Conservation (phyloP, 495 filamentous ascomycete species). For the Acidiella bohemica region DNA sequence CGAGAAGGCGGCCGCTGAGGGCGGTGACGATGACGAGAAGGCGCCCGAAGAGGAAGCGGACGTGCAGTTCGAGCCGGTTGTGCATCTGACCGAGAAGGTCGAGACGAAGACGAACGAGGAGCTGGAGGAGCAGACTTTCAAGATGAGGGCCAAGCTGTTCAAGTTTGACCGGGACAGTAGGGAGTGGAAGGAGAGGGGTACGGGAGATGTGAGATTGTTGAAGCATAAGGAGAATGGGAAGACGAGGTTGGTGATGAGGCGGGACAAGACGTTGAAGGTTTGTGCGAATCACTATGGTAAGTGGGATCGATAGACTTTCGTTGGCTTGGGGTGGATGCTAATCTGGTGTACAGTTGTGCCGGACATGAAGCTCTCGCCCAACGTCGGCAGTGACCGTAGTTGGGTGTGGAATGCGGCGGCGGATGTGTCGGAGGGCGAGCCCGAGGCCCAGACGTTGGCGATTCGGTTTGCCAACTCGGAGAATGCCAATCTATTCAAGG, state of each 20-base stretch:
- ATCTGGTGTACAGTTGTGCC: constrained; percentile 64
- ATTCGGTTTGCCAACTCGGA: constrained; percentile 97
- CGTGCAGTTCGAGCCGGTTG: constrained; percentile 92
- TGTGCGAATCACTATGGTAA: constrained; percentile 99
- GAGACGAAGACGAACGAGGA: constrained; percentile 98
- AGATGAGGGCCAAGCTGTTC: constrained; percentile 99
- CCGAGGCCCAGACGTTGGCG: constrained; percentile 88
- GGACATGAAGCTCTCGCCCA: constrained; percentile 96
- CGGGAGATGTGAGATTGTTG: constrained; percentile 85
- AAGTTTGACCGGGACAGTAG: constrained; percentile 78
- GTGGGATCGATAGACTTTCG: constrained; percentile 23
- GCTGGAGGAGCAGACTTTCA: constrained; percentile 90
- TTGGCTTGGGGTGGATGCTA: constrained; percentile 1
- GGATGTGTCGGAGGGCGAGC: constrained; percentile 95
- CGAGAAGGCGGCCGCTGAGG: constrained; percentile 23
- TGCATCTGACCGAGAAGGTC: constrained; percentile 87
- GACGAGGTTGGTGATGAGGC: constrained; percentile 94
- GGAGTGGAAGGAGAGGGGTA: constrained; percentile 99
- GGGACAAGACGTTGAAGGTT: constrained; percentile 99
- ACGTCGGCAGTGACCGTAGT: constrained; percentile 92
- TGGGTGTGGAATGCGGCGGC: constrained; percentile 99
- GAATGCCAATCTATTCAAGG: constrained; percentile 96
- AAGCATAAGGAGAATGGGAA: constrained; percentile 99
- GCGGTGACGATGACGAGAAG: constrained; percentile 23
- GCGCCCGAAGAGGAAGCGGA: constrained; percentile 55